Evolutionary conservation across 345 rosid genomes (phyloP).

Genomic region (Aquilaria yunnanensis): DNA sequence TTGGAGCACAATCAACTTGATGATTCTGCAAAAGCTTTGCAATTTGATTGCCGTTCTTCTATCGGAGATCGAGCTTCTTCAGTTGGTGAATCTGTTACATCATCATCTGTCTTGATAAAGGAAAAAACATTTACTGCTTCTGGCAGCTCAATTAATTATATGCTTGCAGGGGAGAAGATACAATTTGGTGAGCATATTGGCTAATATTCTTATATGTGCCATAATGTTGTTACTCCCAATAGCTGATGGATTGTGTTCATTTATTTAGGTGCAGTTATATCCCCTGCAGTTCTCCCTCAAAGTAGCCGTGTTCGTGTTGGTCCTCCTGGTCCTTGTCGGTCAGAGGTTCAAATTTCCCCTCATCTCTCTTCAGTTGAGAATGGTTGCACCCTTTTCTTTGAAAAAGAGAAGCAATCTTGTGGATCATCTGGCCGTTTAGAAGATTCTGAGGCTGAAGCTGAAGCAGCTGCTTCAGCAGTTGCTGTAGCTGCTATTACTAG

Average conservation of each 20-base stretch:
- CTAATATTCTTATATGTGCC: slow-evolving; percentile 3
- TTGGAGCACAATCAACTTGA: slow-evolving; percentile 84
- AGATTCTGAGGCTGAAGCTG: slow-evolving; percentile 81
- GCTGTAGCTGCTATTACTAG: slow-evolving; percentile 91
- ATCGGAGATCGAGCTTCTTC: slow-evolving; percentile 53
- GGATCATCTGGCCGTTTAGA: slow-evolving; percentile 52
- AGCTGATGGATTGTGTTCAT: slow-evolving; percentile 13
- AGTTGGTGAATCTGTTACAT: slow-evolving; percentile 39
- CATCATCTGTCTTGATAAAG: slow-evolving; percentile 47
- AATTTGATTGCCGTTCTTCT: slow-evolving; percentile 59
- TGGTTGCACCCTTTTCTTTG: slow-evolving; percentile 57
- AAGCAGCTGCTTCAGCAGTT: slow-evolving; percentile 90
- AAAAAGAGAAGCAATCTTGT: slow-evolving; percentile 48
- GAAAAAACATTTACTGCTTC: slow-evolving; percentile 61
- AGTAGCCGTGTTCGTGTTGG: slow-evolving; percentile 48
- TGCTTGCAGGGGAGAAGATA: slow-evolving; percentile 94
- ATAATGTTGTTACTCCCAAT: slow-evolving; percentile 1
- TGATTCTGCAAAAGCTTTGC: slow-evolving; percentile 81
- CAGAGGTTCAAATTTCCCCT: slow-evolving; percentile 40
- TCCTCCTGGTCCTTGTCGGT: slow-evolving; percentile 45
- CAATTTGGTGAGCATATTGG: slow-evolving; percentile 70
- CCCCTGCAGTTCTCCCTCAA: slow-evolving; percentile 65
- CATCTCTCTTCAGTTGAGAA: slow-evolving; percentile 38
- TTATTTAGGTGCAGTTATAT: slow-evolving; percentile 81
- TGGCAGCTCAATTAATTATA: slow-evolving; percentile 68